These are phyloP conservation scores for Stipa capillata DNA, from an alignment of 176 grass and related monocot genomes.

Conservation along the genomic window DNA sequence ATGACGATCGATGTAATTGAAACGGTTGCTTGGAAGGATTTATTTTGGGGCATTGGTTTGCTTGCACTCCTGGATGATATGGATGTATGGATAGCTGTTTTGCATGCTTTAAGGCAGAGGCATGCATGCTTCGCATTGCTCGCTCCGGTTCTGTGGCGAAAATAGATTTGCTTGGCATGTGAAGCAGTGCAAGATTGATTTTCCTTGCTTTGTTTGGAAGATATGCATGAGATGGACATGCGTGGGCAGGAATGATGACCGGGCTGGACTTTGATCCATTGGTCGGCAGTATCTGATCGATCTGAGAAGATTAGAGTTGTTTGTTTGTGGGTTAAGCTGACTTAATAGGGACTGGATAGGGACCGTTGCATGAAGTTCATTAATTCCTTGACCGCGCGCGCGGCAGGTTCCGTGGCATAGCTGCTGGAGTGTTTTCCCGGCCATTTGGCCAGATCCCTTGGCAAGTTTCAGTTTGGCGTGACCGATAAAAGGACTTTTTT, in stretches of 20 bases:
- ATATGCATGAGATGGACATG: neutral
- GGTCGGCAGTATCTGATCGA: neutral
- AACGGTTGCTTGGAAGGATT: slow-evolving; percentile 46
- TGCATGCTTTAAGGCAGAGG: slow-evolving; percentile 37
- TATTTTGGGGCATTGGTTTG: slow-evolving; percentile 21
- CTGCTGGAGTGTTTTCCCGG: no score
- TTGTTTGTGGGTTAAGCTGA: neutral
- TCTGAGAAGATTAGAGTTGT: neutral
- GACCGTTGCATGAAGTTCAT: no score
- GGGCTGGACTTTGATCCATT: neutral
- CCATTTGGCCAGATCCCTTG: no score
- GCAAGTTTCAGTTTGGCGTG: no score
- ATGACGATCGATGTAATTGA: neutral
- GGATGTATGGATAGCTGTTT: neutral
- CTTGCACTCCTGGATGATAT: slow-evolving; percentile 36
- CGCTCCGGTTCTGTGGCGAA: no score
- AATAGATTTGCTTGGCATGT: neutral
- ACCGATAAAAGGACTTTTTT: no score
- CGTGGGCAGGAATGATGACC: no score
- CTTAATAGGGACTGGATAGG: no score
- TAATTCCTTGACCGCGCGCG: no score
- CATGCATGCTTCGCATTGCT: neutral
- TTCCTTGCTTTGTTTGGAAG: slow-evolving; percentile 17
- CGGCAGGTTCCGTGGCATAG: no score
- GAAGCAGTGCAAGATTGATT: neutral